Evolutionary conservation across 345 rosid species (phyloP).

Genomic region (Salix purpurea): DNA sequence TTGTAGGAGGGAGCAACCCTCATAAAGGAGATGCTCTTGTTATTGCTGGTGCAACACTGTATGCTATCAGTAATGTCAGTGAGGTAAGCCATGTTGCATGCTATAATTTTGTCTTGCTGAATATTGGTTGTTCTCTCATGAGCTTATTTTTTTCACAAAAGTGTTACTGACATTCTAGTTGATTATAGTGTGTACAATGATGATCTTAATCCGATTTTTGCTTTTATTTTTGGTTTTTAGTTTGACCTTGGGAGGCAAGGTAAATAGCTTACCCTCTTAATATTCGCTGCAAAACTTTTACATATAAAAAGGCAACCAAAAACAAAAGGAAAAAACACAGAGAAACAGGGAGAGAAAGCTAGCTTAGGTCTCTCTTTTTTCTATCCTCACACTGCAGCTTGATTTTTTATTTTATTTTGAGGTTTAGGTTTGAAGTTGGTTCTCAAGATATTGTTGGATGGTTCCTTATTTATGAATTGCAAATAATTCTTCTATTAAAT

Average conservation of each 20-base stretch:
- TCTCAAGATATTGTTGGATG: neutral
- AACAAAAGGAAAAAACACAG: neutral
- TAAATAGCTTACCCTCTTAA: neutral
- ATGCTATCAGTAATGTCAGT: slow-evolving; percentile 35
- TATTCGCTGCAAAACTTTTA: neutral
- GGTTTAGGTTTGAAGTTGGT: neutral
- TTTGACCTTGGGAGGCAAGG: neutral
- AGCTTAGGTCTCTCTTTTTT: too few species aligned
- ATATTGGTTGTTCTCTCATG: neutral
- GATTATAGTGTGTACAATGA: neutral
- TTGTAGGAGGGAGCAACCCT: slow-evolving; percentile 30
- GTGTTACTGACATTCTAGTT: neutral
- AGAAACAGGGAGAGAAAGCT: neutral
- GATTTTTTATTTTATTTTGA: neutral
- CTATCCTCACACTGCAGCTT: too few species aligned
- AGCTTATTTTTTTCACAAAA: neutral
- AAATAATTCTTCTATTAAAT: neutral
- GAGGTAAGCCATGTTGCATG: slow-evolving; percentile 18
- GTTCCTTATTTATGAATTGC: neutral
- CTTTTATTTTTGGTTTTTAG: neutral
- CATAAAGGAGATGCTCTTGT: slow-evolving; percentile 31
- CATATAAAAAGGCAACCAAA: neutral
- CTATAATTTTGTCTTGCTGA: neutral
- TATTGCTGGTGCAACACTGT: slow-evolving; percentile 36
- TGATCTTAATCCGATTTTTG: neutral